A percentile compares a stretch with the other conserved stretches of the same genome.
Conservation (phyloP, 2,329 filamentous ascomycete genomes). For the Pezicula radicicola region DNA sequence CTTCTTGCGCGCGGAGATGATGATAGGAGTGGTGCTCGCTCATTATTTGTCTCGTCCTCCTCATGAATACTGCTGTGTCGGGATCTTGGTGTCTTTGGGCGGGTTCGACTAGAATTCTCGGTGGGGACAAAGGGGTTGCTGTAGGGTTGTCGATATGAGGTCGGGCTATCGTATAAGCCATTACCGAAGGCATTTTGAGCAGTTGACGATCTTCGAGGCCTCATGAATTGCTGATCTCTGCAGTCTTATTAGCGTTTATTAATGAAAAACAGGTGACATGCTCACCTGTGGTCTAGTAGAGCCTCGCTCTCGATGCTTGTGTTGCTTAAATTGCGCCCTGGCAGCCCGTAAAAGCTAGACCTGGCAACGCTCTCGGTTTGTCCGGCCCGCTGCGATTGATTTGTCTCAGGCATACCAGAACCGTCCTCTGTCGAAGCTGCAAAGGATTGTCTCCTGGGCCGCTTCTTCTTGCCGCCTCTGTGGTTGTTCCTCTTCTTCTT, state of each 20-base stretch:
- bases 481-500: conserved; percentile 66
- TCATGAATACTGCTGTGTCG: conserved; percentile 47
- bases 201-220: conserved; percentile 59
- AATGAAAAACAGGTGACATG: conserved; percentile 40
- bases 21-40: conserved; percentile 53
- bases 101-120: conserved; percentile 14
- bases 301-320: conserved; percentile 88
- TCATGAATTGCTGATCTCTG: conserved; percentile 46
- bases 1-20: conserved; percentile 34
- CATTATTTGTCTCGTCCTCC: conserved; percentile 44
- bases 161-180: conserved; percentile 29
- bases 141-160: conserved; percentile 29
- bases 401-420: conserved; percentile 30
- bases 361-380: conserved; percentile 20
- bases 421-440: conserved; percentile 56
- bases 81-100: conserved; percentile 24
- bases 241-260: conserved; percentile 8
- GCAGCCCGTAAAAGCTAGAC: conserved; percentile 45
- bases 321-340: conserved; percentile 64
- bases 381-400: conserved; percentile 29
- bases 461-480: conserved; percentile 75
- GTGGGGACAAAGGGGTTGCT: conserved; percentile 26
- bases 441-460: conserved; percentile 76
- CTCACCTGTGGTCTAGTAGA: conserved; percentile 79
- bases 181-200: conserved; percentile 32